Conservation (phyloP, 495 filamentous ascomycete genomes). For the Penicillium dipodomyicola region DNA sequence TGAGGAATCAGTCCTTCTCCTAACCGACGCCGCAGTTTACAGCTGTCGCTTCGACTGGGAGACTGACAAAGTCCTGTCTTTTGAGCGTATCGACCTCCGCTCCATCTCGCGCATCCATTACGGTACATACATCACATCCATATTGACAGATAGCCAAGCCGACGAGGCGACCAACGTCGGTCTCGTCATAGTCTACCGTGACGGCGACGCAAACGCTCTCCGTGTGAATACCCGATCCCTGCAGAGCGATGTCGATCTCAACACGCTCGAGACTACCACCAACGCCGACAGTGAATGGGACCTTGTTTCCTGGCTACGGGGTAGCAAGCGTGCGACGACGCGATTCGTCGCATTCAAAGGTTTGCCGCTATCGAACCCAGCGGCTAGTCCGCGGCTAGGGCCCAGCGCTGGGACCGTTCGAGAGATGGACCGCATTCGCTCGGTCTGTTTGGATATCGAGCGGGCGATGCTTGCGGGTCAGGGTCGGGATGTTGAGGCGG, state of each 20-base stretch:
- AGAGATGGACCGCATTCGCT: slow-evolving; percentile 67
- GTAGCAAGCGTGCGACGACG: slow-evolving; percentile 31
- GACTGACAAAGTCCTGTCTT: slow-evolving; percentile 84
- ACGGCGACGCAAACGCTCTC: slow-evolving; percentile 61
- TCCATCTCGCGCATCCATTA: slow-evolving; percentile 67
- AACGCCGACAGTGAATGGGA: slow-evolving; percentile 34
- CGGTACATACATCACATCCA: slow-evolving; percentile 87
- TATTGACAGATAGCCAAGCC: slow-evolving; percentile 66
- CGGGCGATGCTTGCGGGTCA: slow-evolving; percentile 39
- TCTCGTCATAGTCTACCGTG: slow-evolving; percentile 71
- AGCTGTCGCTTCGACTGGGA: slow-evolving; percentile 89
- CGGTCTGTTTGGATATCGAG: slow-evolving; percentile 62
- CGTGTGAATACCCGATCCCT: slow-evolving; percentile 83
- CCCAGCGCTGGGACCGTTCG: slow-evolving; percentile 42
- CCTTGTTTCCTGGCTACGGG: slow-evolving; percentile 43
- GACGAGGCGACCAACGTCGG: slow-evolving; percentile 81
- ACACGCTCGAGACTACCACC: slow-evolving; percentile 30
- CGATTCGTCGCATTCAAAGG: slow-evolving; percentile 59
- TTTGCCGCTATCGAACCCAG: slow-evolving; percentile 39
- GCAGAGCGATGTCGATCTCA: slow-evolving; percentile 49
- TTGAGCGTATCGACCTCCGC: slow-evolving; percentile 78
- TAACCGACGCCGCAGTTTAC: slow-evolving; percentile 84
- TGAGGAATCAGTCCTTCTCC: slow-evolving; percentile 78
- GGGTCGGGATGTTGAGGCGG: slow-evolving; percentile 18
- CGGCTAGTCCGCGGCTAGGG: slow-evolving; percentile 29